Evolutionary conservation across 31 red algal genomes (phyloP).

Genomic region (Asparagopsis taxiformis): DNA sequence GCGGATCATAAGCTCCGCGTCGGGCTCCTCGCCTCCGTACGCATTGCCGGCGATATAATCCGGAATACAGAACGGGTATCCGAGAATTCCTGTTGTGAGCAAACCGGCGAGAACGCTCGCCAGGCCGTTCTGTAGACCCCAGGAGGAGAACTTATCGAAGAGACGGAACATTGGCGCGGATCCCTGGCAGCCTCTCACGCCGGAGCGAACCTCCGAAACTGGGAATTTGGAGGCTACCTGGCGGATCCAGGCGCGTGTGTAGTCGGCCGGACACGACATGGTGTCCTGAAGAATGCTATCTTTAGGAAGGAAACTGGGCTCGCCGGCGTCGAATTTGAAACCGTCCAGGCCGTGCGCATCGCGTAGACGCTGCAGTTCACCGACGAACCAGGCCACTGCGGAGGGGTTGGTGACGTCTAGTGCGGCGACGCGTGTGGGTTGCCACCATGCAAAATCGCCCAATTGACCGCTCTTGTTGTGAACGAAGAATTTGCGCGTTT

Average conservation of each 20-base stretch:
- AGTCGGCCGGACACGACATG: slow-evolving; percentile 45
- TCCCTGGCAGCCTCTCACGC: slow-evolving; percentile 52
- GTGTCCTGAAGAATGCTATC: slow-evolving; percentile 47
- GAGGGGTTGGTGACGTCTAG: slow-evolving; percentile 73
- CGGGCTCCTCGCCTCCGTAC: slow-evolving; percentile 62
- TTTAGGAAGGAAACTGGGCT: slow-evolving; percentile 81
- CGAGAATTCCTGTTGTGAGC: slow-evolving; percentile 72
- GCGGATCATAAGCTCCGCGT: slow-evolving; percentile 74
- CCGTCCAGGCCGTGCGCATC: slow-evolving; percentile 78
- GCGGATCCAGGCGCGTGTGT: slow-evolving; percentile 65
- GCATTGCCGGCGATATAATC: slow-evolving; percentile 90
- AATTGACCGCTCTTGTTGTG: slow-evolving; percentile 26
- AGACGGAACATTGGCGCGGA: slow-evolving; percentile 66
- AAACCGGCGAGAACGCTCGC: slow-evolving; percentile 76
- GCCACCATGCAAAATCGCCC: slow-evolving; percentile 81
- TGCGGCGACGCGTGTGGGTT: slow-evolving; percentile 65
- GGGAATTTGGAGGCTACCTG: slow-evolving; percentile 38
- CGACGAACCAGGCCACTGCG: slow-evolving; percentile 71
- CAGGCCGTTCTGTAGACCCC: slow-evolving; percentile 68
- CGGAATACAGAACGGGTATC: slow-evolving; percentile 81
- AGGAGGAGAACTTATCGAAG: slow-evolving; percentile 82
- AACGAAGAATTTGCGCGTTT: slow-evolving; percentile 48
- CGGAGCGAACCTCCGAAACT: slow-evolving; percentile 69
- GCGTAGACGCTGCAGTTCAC: slow-evolving; percentile 48
- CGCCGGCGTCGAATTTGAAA: slow-evolving; percentile 97